phyloP scores from a whole-genome alignment of 106 monocot species.

The Xerophyta viscosa region DNA sequence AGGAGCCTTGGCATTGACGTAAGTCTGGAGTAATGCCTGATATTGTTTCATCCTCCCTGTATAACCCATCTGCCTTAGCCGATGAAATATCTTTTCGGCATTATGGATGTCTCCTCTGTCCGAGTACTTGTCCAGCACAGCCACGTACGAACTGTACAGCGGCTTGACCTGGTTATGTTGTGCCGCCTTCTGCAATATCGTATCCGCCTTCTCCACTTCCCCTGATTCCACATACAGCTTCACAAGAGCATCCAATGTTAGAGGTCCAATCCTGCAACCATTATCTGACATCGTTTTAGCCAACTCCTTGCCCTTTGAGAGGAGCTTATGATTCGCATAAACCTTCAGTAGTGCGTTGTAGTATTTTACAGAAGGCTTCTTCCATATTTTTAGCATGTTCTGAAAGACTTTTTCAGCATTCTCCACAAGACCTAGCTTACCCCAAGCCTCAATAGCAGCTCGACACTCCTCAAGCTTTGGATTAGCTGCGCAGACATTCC shows the following conservation, averaged over 20 bases:
- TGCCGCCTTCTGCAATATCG: conserved; percentile 39
- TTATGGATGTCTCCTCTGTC: conserved; percentile 60
- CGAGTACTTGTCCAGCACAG: conserved; percentile 43
- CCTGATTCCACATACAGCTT: conserved; percentile 57
- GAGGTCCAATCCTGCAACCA: conserved; percentile 37
- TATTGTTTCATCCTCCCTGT: conserved; percentile 27
- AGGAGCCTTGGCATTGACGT: conserved; percentile 40
- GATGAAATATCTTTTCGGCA: conserved; percentile 62
- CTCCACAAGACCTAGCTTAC: conserved; percentile 48
- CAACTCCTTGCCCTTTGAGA: conserved; percentile 63
- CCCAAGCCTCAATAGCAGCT: conserved; percentile 76
- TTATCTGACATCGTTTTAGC: conserved; percentile 48
- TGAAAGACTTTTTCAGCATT: conserved; percentile 64
- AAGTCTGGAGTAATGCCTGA: conserved; percentile 38
- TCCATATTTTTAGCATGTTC: conserved; percentile 24
- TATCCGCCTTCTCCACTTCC: conserved; percentile 65
- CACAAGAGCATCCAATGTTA: conserved; percentile 65
- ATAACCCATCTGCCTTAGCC: conserved; percentile 35
- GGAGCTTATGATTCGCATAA: conserved; percentile 59
- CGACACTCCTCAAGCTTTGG: conserved; percentile 36
- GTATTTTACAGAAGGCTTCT: conserved; percentile 39
- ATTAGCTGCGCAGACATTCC: conserved; percentile 40
- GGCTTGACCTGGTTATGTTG: conserved; percentile 29
- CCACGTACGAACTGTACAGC: conserved; percentile 33
- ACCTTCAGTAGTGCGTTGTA: conserved; percentile 57